Conservation (phyloP, 768 basidiomycete species). For the Sarcodon sp. region DNA sequence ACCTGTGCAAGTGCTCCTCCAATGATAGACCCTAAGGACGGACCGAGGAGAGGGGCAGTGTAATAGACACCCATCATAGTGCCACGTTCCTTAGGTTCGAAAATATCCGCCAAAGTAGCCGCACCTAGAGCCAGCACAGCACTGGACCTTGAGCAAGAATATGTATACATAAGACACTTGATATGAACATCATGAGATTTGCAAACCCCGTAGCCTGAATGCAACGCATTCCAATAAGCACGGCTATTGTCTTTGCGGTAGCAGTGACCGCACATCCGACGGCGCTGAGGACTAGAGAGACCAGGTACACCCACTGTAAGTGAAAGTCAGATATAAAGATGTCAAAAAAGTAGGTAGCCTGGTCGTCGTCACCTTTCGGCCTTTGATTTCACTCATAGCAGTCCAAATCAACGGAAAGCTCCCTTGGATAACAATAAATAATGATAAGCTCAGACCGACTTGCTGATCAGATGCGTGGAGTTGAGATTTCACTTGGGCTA, state of each 20-base stretch:
- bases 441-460: slow-evolving; percentile 54
- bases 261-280: slow-evolving; percentile 46
- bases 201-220: slow-evolving; percentile 53
- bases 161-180: slow-evolving; percentile 1
- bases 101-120: slow-evolving; percentile 70
- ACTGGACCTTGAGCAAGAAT: slow-evolving; percentile 31
- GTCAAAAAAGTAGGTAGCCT: background rate
- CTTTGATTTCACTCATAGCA: slow-evolving; percentile 61
- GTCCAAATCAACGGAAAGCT: slow-evolving; percentile 55
- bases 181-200: slow-evolving; percentile 1
- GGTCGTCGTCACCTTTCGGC: slow-evolving; percentile 52
- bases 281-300: slow-evolving; percentile 37
- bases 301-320: slow-evolving; percentile 36
- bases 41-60: slow-evolving; percentile 66
- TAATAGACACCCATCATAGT: slow-evolving; percentile 74
- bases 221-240: slow-evolving; percentile 54
- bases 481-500: slow-evolving; percentile 42
- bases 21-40: slow-evolving; percentile 53
- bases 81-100: slow-evolving; percentile 61
- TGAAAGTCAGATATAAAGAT: background rate
- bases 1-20: slow-evolving; percentile 56
- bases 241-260: slow-evolving; percentile 36
- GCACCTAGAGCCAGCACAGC: slow-evolving; percentile 64
- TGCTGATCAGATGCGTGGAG: slow-evolving; percentile 46
- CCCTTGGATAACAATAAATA: slow-evolving; percentile 70